phyloP scores from a whole-genome alignment of 2,329 filamentous ascomycete species.

The Mycocentrospora acerina region DNA sequence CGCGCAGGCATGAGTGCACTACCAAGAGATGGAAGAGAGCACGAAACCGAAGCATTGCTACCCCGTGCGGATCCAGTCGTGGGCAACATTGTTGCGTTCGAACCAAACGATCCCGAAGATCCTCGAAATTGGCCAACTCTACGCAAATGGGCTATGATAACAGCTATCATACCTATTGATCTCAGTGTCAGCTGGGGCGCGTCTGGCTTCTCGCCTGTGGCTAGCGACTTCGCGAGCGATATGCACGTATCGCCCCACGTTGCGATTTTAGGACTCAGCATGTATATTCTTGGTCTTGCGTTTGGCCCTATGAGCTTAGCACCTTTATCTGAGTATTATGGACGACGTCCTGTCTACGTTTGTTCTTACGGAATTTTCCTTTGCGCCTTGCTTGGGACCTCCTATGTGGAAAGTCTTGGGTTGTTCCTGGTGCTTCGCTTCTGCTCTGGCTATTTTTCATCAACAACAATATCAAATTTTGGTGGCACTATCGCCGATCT shows the following conservation, averaged over 20 bases:
- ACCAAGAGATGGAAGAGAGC: conserved; percentile 1
- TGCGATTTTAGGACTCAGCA: conserved; percentile 48
- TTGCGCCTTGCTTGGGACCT: conserved; percentile 47
- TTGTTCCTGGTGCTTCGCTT: conserved; percentile 48
- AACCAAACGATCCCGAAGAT: conserved; percentile 27
- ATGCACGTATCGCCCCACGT: conserved; percentile 45
- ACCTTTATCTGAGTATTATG: conserved; percentile 44
- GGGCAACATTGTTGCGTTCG: conserved; percentile 15
- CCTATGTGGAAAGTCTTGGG: conserved; percentile 44
- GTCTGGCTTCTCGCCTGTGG: conserved; percentile 50
- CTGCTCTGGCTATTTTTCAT: conserved; percentile 49
- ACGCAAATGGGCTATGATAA: conserved; percentile 41
- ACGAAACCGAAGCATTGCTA: conserved; percentile 14
- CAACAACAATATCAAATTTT: conserved; percentile 43
- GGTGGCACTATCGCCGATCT: conserved; percentile 52
- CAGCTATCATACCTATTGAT: conserved; percentile 39
- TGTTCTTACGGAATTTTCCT: conserved; percentile 48
- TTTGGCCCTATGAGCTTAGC: conserved; percentile 43
- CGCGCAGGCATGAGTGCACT: background rate
- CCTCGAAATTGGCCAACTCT: conserved; percentile 37
- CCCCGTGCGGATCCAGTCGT: background rate
- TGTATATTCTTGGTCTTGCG: conserved; percentile 52
- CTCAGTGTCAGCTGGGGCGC: conserved; percentile 47
- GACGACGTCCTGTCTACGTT: conserved; percentile 47
- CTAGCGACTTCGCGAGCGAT: conserved; percentile 45